Evolutionary conservation across 108 stramenopile genomes (phyloP).

Genomic region (Seminavis robusta): DNA sequence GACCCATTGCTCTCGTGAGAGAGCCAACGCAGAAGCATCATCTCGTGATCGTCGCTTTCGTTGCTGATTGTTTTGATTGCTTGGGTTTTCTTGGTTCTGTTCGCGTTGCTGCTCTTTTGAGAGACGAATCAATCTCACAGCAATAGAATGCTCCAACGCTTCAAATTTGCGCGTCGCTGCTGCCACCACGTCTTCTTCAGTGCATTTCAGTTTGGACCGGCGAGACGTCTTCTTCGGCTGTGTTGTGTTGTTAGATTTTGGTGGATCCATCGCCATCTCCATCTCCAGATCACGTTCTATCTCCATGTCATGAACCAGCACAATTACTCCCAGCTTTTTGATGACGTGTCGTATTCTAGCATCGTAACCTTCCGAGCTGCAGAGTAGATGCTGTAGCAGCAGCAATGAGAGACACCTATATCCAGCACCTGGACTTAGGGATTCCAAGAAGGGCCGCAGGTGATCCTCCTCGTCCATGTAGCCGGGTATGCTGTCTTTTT

Average conservation of each 20-base stretch:
- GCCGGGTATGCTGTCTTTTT: no score
- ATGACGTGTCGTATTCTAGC: constrained; percentile 72
- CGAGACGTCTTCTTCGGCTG: not conserved
- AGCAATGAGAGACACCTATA: constrained; percentile 71
- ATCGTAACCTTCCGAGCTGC: constrained; percentile 68
- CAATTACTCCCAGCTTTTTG: constrained; percentile 74
- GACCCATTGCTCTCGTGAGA: constrained; percentile 53
- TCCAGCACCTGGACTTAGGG: constrained; percentile 72
- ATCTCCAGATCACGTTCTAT: constrained; percentile 28
- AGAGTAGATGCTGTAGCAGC: constrained; percentile 66
- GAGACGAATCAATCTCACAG: constrained; percentile 56
- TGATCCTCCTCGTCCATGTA: constrained; percentile 46
- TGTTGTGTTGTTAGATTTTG: not conserved
- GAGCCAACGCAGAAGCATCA: no score
- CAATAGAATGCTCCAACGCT: constrained; percentile 72
- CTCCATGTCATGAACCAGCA: constrained; percentile 66
- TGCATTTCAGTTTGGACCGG: not conserved
- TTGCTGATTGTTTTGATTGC: not conserved
- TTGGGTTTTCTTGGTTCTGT: constrained; percentile 1
- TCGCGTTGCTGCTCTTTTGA: constrained; percentile 20
- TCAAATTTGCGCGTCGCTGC: constrained; percentile 82
- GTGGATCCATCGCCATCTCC: not conserved
- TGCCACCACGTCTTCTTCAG: constrained; percentile 20
- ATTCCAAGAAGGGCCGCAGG: constrained; percentile 75
- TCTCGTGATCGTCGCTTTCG: not conserved